These are phyloP conservation scores for Heliamphora exappendiculata DNA, from an alignment of 148 eudicot species.

Conservation along the genomic window DNA sequence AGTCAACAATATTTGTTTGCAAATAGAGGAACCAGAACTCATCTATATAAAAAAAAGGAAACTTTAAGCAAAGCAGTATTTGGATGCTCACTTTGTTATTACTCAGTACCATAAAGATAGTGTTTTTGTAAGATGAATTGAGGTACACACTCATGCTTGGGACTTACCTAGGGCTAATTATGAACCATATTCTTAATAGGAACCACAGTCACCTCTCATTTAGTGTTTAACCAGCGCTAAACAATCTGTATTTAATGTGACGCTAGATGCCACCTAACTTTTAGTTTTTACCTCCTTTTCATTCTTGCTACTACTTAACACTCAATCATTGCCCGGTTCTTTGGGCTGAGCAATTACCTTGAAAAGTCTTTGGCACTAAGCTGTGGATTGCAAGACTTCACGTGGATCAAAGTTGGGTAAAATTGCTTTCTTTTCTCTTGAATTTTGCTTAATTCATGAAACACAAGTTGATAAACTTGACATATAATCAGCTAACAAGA, in stretches of 20 bases:
- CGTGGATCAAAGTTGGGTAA: background rate
- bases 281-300: background rate
- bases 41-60: background rate
- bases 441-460: background rate
- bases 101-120: background rate
- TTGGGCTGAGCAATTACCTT: background rate
- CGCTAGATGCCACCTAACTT: background rate
- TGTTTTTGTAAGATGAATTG: background rate
- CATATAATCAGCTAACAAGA: background rate
- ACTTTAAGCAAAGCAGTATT: background rate
- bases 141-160: too few relatives aligned
- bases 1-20: background rate
- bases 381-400: background rate
- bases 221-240: background rate
- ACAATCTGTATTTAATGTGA: background rate
- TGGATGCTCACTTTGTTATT: background rate
- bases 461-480: background rate
- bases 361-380: background rate
- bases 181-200: background rate
- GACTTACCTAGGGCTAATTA: background rate
- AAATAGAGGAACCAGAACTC: background rate
- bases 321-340: background rate
- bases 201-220: background rate
- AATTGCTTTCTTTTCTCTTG: background rate
- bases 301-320: background rate